Conservation (phyloP, 1,284 basidiomycete species). For the Thecaphora thlaspeos region DNA sequence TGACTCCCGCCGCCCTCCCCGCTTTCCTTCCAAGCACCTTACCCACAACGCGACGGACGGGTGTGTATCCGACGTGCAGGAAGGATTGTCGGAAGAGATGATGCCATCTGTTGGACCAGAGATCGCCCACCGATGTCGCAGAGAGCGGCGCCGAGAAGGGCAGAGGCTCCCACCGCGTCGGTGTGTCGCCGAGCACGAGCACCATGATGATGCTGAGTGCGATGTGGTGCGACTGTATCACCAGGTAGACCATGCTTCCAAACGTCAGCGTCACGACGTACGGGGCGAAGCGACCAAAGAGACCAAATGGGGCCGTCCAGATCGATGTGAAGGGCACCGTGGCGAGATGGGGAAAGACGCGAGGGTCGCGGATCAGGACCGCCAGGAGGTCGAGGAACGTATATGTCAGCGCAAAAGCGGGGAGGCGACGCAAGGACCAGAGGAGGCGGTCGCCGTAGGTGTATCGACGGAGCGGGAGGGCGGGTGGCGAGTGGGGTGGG, state of each 20-base stretch:
- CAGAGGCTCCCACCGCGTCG: slow-evolving; percentile 19
- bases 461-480: slow-evolving; percentile 9
- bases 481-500: slow-evolving; percentile 11
- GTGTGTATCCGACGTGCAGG: slow-evolving; percentile 17
- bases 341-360: slow-evolving; percentile 11
- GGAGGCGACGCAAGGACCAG: slow-evolving; percentile 9
- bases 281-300: slow-evolving; percentile 12
- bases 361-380: slow-evolving; percentile 12
- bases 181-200: slow-evolving; percentile 5
- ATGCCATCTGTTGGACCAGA: slow-evolving; percentile 34
- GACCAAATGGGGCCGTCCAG: slow-evolving; percentile 9
- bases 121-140: slow-evolving; percentile 12
- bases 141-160: slow-evolving; percentile 7
- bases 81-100: slow-evolving; percentile 22
- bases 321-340: slow-evolving; percentile 8
- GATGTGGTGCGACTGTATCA: slow-evolving; percentile 6
- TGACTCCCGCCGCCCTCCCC: slow-evolving; percentile 10
- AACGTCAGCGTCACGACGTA: slow-evolving; percentile 11
- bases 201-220: slow-evolving; percentile 3
- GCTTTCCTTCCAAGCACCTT: slow-evolving; percentile 4
- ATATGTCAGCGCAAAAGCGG: slow-evolving; percentile 1
- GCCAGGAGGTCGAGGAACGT: slow-evolving; percentile 13
- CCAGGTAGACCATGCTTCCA: slow-evolving; percentile 3
- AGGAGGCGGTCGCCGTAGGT: slow-evolving; percentile 1
- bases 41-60: slow-evolving; percentile 1